A percentile compares a stretch with the other conserved stretches of the same genome.
These are phyloP conservation scores for Paecilomyces dactylethromorphus DNA, from an alignment of 2,329 filamentous ascomycete species.

Conservation along the genomic window DNA sequence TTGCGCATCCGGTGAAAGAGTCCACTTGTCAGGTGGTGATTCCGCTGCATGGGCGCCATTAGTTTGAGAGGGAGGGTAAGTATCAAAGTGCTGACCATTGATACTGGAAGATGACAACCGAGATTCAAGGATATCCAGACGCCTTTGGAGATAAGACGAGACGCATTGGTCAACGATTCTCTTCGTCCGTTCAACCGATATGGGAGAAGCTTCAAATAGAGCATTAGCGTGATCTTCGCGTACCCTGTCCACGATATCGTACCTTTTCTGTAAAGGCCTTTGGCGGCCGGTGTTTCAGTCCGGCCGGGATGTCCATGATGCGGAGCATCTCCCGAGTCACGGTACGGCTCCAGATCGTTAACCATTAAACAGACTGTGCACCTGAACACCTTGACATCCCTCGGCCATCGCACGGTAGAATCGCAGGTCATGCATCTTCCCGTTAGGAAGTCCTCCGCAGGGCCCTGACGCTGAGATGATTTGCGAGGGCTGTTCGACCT, in stretches of 20 bases:
- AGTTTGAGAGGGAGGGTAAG: not conserved
- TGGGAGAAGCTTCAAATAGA: conserved; percentile 30
- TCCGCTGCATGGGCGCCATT: not conserved
- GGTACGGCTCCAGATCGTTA: conserved; percentile 62
- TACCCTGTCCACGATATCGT: conserved; percentile 6
- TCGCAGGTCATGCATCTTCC: conserved; percentile 84
- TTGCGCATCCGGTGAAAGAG: not conserved
- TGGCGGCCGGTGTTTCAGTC: conserved; percentile 10
- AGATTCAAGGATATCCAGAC: conserved; percentile 23
- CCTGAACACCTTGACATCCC: conserved; percentile 64
- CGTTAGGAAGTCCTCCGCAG: conserved; percentile 56
- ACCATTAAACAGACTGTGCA: conserved; percentile 80
- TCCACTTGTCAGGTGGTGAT: not conserved
- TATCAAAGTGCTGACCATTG: conserved; percentile 13
- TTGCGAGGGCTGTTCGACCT: conserved; percentile 35
- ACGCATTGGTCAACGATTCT: conserved; percentile 52
- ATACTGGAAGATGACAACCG: conserved; percentile 8
- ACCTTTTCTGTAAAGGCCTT: conserved; percentile 17
- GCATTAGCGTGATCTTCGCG: conserved; percentile 3
- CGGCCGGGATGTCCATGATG: conserved; percentile 13
- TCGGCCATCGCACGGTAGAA: conserved; percentile 72
- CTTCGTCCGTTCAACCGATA: conserved; percentile 57
- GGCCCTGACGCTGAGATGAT: conserved; percentile 22
- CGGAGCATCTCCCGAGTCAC: conserved; percentile 14
- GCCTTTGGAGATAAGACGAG: conserved; percentile 41